Conservation (phyloP, 129 eudicot species). For the Flaveria bidentis region DNA sequence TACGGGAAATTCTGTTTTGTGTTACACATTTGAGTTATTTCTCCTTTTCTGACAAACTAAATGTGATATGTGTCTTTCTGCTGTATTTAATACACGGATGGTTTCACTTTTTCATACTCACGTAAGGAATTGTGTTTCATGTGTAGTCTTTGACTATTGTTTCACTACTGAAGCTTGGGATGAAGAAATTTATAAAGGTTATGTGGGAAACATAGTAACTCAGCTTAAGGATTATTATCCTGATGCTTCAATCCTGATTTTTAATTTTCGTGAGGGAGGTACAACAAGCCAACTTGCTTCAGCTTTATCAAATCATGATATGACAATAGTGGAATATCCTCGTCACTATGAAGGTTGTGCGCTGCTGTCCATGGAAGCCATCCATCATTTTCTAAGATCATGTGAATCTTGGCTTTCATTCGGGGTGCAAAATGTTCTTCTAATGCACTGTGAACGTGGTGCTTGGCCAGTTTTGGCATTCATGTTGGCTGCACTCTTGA, state of each 20-base stretch:
- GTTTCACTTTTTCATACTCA: not conserved
- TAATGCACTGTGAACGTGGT: conserved; percentile 82
- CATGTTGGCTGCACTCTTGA: conserved; percentile 79
- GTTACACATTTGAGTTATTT: not conserved
- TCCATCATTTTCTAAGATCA: conserved; percentile 73
- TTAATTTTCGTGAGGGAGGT: conserved; percentile 69
- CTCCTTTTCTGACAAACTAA: not conserved
- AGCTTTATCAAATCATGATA: conserved; percentile 49
- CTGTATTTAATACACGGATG: not conserved
- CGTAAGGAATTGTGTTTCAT: conserved; percentile 12
- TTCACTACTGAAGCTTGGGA: conserved; percentile 66
- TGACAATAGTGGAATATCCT: conserved; percentile 80
- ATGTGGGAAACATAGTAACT: conserved; percentile 53
- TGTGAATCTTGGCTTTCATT: conserved; percentile 74
- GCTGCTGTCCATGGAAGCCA: conserved; percentile 66
- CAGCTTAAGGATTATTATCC: conserved; percentile 60
- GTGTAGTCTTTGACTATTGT: conserved; percentile 86
- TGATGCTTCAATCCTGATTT: conserved; percentile 69
- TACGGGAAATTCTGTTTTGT: not conserved
- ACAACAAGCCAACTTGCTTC: conserved; percentile 48
- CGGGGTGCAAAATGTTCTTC: conserved; percentile 66
- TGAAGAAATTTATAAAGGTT: conserved; percentile 49
- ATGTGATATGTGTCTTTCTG: not conserved
- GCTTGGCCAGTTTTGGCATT: conserved; percentile 80
- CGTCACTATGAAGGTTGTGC: conserved; percentile 64